A percentile compares a stretch with the other conserved stretches of the same genome.
phyloP scores from a whole-genome alignment of 257 asterid species.

The Solanum gandarillasii region DNA sequence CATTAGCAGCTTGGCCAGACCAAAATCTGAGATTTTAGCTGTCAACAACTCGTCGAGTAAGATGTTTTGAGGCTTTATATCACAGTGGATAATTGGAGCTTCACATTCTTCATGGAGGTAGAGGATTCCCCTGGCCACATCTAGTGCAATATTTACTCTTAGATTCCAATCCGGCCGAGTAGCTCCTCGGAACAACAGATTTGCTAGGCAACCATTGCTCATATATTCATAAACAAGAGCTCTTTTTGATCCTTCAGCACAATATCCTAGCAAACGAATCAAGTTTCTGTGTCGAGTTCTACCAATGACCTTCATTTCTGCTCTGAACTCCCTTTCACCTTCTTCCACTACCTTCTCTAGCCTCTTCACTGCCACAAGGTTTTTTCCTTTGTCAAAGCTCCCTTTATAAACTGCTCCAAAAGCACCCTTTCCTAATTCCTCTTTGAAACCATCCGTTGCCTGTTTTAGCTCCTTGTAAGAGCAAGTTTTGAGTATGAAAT shows the following conservation, averaged over 20 bases:
- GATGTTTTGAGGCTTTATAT: conserved; percentile 18
- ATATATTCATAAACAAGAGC: conserved; percentile 17
- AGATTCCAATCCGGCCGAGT: conserved; percentile 1
- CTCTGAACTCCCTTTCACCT: conserved; percentile 16
- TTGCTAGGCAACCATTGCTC: conserved; percentile 18
- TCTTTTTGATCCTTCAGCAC: conserved; percentile 11
- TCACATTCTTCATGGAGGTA: conserved; percentile 23
- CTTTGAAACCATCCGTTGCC: conserved; percentile 10
- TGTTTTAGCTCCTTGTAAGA: conserved; percentile 10
- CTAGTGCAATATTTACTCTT: conserved; percentile 10
- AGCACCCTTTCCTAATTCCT: conserved; percentile 10
- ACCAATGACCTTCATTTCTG: conserved; percentile 15
- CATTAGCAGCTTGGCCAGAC: conserved; percentile 14
- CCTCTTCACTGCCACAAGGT: conserved; percentile 14
- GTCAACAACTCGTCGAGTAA: conserved; percentile 9
- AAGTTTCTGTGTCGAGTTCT: conserved; percentile 16
- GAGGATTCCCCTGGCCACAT: conserved; percentile 15
- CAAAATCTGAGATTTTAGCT: conserved; percentile 17
- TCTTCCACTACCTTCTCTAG: conserved; percentile 16
- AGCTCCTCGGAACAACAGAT: neutral
- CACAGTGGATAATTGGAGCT: conserved; percentile 17
- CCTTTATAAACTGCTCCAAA: conserved; percentile 18
- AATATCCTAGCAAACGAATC: conserved; percentile 14
- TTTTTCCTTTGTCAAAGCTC: conserved; percentile 7
- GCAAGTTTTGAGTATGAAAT: conserved; percentile 11